These are phyloP conservation scores for Ogataea nitratoaversa DNA, from an alignment of 805 yeast species.

Conservation along the genomic window DNA sequence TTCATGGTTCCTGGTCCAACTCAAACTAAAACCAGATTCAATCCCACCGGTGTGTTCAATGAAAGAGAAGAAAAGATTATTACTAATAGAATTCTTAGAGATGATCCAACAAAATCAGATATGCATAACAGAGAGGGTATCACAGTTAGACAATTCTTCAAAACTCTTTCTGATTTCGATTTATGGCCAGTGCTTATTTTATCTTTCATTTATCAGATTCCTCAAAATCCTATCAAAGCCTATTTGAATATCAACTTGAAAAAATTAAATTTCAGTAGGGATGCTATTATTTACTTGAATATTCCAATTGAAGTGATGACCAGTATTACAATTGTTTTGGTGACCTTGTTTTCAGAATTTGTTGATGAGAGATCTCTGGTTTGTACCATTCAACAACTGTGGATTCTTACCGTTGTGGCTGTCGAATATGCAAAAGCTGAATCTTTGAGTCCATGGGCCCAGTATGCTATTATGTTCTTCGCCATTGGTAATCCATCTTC, in stretches of 20 bases:
- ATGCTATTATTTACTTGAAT: conserved; percentile 42
- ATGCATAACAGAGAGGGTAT: conserved; percentile 54
- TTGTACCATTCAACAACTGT: conserved; percentile 9
- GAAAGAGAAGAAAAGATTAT: conserved; percentile 37
- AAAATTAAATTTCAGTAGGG: conserved; percentile 43
- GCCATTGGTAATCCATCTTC: conserved; percentile 38
- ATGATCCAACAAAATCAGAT: conserved; percentile 47
- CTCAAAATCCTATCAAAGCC: conserved; percentile 29
- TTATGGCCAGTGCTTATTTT: conserved; percentile 45
- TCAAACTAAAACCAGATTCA: conserved; percentile 46
- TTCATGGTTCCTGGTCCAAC: conserved; percentile 55
- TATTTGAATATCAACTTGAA: conserved; percentile 45
- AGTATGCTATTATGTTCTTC: conserved; percentile 12
- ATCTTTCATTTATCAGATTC: conserved; percentile 37
- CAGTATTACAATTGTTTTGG: conserved; percentile 28
- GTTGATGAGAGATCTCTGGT: conserved; percentile 23
- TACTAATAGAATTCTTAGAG: conserved; percentile 38
- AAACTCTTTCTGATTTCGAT: conserved; percentile 42
- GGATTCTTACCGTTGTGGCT: conserved; percentile 12
- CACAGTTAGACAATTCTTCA: conserved; percentile 32
- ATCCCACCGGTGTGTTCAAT: conserved; percentile 44
- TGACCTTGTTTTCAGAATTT: conserved; percentile 32
- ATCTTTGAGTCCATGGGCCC: conserved; percentile 8
- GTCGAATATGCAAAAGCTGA: conserved; percentile 9
- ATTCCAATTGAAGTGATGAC: conserved; percentile 40